Conservation (phyloP, 2,329 filamentous ascomycete genomes). For the Fusarium agapanthi region DNA sequence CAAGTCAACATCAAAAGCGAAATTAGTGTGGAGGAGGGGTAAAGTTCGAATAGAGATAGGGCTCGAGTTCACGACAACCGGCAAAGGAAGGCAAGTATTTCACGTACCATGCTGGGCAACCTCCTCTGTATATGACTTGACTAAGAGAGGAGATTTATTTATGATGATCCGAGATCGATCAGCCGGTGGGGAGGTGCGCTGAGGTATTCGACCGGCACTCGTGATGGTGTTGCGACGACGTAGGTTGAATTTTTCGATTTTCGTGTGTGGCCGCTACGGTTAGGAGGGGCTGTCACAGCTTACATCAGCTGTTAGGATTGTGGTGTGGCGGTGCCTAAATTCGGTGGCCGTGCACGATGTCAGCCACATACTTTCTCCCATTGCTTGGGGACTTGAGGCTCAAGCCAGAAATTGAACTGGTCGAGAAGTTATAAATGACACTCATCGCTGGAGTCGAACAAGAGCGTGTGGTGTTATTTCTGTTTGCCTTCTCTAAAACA, state of each 20-base stretch:
- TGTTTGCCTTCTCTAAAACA: neutral
- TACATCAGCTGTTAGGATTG: slow-evolving; percentile 41
- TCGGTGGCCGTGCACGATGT: neutral
- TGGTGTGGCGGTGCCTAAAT: neutral
- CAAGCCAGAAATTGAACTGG: neutral
- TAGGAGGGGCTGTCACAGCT: slow-evolving; percentile 52
- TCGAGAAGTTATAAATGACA: neutral
- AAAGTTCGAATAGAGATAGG: slow-evolving; percentile 31
- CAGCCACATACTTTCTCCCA: neutral
- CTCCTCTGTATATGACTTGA: slow-evolving; percentile 56
- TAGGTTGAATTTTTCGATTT: slow-evolving; percentile 55
- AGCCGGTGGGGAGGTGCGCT: slow-evolving; percentile 48
- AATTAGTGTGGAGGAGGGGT: slow-evolving; percentile 43
- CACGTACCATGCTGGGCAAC: slow-evolving; percentile 62
- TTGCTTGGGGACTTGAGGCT: no score
- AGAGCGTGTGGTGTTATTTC: neutral
- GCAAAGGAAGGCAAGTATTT: slow-evolving; percentile 26
- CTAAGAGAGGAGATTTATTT: slow-evolving; percentile 50
- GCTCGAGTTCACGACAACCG: slow-evolving; percentile 5
- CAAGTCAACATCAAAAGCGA: slow-evolving; percentile 42
- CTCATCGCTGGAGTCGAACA: neutral
- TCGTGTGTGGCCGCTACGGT: slow-evolving; percentile 54
- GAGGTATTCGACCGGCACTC: slow-evolving; percentile 51
- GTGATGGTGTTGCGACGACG: slow-evolving; percentile 49
- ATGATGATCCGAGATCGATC: slow-evolving; percentile 49